Base-by-base conservation (phyloP, 805 yeast species). In the Candida lessepsii region DNA sequence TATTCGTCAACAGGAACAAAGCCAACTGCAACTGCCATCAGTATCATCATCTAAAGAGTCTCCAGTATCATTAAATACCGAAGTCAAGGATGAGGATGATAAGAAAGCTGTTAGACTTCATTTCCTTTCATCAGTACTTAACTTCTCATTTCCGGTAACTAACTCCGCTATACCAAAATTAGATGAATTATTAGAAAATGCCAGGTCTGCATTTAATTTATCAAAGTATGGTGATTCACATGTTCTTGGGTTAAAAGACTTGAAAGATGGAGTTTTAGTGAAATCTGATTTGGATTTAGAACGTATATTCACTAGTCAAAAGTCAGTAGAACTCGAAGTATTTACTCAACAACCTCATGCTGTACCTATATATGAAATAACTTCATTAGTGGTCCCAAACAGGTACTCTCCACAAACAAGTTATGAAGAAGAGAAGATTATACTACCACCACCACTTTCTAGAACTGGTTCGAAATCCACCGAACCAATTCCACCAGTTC, bases 141-240 rank as follows among this genome's bases (percentile, higher is more conserved):
- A 80, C 32, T 83, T 90, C 53, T 73, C 78, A 3, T 90, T 75
- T 58, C 78, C 85, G 10, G 71, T 79, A 4, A 60, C 70, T 34
- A 76, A 79, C 47, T 77, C 83, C 32, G 83, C 95, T 0, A 83
- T 95, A 5, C 98, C 98, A 2, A 82, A 93, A 0, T 64, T 81
- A 28, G 53, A 73, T 20, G 98, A 90, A 60, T 62, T 90, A n/a
- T 51, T 88, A 9, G 86, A 84, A 41, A 89, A 88, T 56, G 88
- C 87, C 11, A 78, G 78, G 40, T 67, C 73, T 37, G 85, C 90
- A 17, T 90, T 90, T 58, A 73, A 76, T 24, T 42, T 60, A 13
- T 42, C 45, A 1, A 44, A 29, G 37, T 47, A 44, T 24, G 39
- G 37, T 5, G 51, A 47, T 7, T 44, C 48, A 46, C 47, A 39